Conservation (phyloP, 257 asterid genomes). For the Verbascum thapsus region DNA sequence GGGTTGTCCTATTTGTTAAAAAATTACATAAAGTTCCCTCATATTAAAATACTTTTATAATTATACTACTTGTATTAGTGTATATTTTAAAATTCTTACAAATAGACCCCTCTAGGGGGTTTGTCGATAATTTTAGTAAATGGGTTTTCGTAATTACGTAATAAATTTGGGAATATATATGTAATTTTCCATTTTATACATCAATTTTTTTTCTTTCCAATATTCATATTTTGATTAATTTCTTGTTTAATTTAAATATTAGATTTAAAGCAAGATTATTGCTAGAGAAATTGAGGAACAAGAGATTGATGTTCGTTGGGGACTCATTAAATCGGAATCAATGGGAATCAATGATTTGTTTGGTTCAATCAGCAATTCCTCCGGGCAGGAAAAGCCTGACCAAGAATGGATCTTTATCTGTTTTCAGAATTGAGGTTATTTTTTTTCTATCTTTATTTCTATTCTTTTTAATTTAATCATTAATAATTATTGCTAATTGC, state of each 20-base stretch:
- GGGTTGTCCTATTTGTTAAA: too few relatives aligned
- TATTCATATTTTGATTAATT: background rate
- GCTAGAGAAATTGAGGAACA: constrained; percentile 79
- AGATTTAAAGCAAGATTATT: constrained; percentile 68
- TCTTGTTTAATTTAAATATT: background rate
- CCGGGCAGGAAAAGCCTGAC: constrained; percentile 59
- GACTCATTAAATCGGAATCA: constrained; percentile 85
- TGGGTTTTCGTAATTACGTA: too few relatives aligned
- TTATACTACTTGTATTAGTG: too few relatives aligned
- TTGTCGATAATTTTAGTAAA: too few relatives aligned
- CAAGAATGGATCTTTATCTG: constrained; percentile 69
- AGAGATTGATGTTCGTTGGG: constrained; percentile 89
- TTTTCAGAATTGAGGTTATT: constrained; percentile 71
- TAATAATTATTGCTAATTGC: constrained; percentile 4
- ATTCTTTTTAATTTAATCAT: background rate
- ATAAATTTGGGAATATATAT: too few relatives aligned
- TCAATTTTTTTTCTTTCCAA: background rate
- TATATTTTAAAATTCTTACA: too few relatives aligned
- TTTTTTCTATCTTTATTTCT: too few relatives aligned
- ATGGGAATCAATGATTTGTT: constrained; percentile 93
- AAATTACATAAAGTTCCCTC: too few relatives aligned
- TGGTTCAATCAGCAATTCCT: constrained; percentile 62
- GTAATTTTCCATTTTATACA: too few relatives aligned
- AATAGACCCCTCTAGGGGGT: too few relatives aligned
- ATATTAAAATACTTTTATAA: too few relatives aligned